Base-by-base conservation (phyloP, 2,329 filamentous ascomycete species). In the Epichloe sylvatica region DNA sequence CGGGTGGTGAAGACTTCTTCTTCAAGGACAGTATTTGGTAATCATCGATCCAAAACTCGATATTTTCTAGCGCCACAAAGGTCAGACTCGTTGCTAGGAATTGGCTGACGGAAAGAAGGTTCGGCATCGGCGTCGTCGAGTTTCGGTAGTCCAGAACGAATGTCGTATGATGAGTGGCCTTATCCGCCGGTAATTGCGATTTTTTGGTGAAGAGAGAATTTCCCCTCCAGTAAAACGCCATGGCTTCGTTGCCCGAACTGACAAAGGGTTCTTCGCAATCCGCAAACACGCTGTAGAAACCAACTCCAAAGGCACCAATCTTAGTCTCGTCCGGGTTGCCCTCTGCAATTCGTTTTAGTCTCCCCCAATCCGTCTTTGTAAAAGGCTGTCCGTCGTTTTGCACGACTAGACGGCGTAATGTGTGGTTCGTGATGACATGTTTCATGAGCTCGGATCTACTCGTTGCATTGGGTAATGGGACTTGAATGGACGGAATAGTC, bases 181-280 rank as follows among this genome's bases (percentile, higher is more conserved):
- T 76, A 23, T 78, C 78, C 43, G 79, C 73, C 1, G 84, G 81
- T 7, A 96, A 69, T 56, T 82, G 81, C 21, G 92, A 75, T 57
- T 88, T 86, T 86, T 90, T 84, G 23, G 94, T 98, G 64, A 95
- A 97, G 2, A 98, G 76, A 5, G 88, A 87, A 64, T 97, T 97
- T n/a, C 86, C 90, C 66, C 96, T 97, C 94, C 92, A 98, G 70
- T 96, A 98, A 62, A 98, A 98, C 0, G 91, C 91, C 87, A 98
- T 96, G 37, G 89, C 90, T 67, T 94, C 83, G 54, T 77, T 79
- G 1, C 92, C 92, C 1, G 91, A 97, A 56, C 88, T 92, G 55
- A 98, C 86, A 62, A 98, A 97, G 0, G 92, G 92, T 58, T 96
- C 89, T 67, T 98, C 94, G 64, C 91, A 98, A 64, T 98, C 92